phyloP scores from a whole-genome alignment of 2,329 filamentous ascomycete genomes.

The Hymenotorrendiella dingleyae region DNA sequence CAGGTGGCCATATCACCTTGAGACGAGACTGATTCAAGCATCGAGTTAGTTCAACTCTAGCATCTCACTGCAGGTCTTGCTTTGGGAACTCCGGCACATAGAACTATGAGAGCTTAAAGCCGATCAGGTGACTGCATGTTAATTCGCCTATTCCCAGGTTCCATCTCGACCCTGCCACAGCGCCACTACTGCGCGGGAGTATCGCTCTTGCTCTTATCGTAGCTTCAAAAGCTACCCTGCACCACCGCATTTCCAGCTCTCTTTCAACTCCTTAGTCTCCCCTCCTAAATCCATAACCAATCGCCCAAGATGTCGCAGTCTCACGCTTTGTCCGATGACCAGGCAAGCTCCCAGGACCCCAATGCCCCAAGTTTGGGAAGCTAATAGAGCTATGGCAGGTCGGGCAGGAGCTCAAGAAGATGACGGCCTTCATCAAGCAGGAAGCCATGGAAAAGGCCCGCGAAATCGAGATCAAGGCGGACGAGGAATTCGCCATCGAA shows the following conservation, averaged over 20 bases:
- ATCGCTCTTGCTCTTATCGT: slow-evolving; percentile 24
- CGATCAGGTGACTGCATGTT: slow-evolving; percentile 11
- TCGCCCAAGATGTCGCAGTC: slow-evolving; percentile 75
- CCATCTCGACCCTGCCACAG: slow-evolving; percentile 2
- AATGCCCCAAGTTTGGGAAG: slow-evolving; percentile 2
- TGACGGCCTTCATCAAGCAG: slow-evolving; percentile 99
- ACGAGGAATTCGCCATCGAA: slow-evolving; percentile 98
- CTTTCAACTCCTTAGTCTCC: slow-evolving; percentile 11
- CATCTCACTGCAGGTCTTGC: too few species aligned
- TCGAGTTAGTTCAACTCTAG: too few species aligned
- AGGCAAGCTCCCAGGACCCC: slow-evolving; percentile 50
- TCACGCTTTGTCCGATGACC: slow-evolving; percentile 95
- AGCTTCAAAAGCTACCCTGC: slow-evolving; percentile 17
- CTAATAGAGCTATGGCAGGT: slow-evolving; percentile 52
- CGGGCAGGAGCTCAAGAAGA: slow-evolving; percentile 97
- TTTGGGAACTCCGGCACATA: too few species aligned
- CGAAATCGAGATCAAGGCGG: slow-evolving; percentile 96
- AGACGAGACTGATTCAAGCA: not conserved
- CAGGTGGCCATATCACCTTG: not conserved
- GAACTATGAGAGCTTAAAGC: not conserved
- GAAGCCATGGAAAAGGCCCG: slow-evolving; percentile 95
- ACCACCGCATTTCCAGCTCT: slow-evolving; percentile 7
- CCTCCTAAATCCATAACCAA: slow-evolving; percentile 13
- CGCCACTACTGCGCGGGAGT: too few species aligned
- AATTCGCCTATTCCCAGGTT: slow-evolving; percentile 12